phyloP scores from a whole-genome alignment of 2,329 filamentous ascomycete species.

The Scedosporium minutisporum region DNA sequence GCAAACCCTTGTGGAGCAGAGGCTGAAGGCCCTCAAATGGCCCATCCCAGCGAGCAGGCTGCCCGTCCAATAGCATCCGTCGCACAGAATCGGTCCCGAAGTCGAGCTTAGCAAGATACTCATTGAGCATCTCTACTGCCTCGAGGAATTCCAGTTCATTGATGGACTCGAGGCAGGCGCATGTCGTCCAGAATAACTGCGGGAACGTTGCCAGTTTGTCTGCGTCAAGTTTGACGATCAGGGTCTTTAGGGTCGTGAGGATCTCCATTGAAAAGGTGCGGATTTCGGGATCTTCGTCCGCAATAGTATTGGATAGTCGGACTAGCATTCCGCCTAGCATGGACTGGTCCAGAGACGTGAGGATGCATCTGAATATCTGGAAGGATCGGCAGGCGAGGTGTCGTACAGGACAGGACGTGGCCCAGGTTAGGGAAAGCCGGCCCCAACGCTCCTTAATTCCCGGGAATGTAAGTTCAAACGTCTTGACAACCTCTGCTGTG shows the following conservation, averaged over 20 bases:
- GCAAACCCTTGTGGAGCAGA: slow-evolving; percentile 81
- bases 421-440: slow-evolving; percentile 84
- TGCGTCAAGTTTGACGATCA: slow-evolving; percentile 75
- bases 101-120: slow-evolving; percentile 75
- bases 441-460: slow-evolving; percentile 87
- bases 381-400: slow-evolving; percentile 95
- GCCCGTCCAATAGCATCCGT: slow-evolving; percentile 61
- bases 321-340: slow-evolving; percentile 98
- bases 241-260: slow-evolving; percentile 81
- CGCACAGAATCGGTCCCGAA: slow-evolving; percentile 62
- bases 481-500: slow-evolving; percentile 69
- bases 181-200: slow-evolving; percentile 96
- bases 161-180: slow-evolving; percentile 91
- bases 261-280: slow-evolving; percentile 98
- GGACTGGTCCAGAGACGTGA: slow-evolving; percentile 78
- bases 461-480: slow-evolving; percentile 77
- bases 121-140: slow-evolving; percentile 82
- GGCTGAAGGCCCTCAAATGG: slow-evolving; percentile 77
- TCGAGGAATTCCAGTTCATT: slow-evolving; percentile 93
- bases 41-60: slow-evolving; percentile 82
- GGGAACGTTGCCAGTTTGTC: slow-evolving; percentile 80
- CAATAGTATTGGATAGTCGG: slow-evolving; percentile 89
- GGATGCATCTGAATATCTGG: slow-evolving; percentile 90
- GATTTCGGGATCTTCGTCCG: slow-evolving; percentile 87
- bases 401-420: slow-evolving; percentile 88